Evolutionary conservation across 2,329 filamentous ascomycete species (phyloP).

Genomic region (Fusarium annulatum): DNA sequence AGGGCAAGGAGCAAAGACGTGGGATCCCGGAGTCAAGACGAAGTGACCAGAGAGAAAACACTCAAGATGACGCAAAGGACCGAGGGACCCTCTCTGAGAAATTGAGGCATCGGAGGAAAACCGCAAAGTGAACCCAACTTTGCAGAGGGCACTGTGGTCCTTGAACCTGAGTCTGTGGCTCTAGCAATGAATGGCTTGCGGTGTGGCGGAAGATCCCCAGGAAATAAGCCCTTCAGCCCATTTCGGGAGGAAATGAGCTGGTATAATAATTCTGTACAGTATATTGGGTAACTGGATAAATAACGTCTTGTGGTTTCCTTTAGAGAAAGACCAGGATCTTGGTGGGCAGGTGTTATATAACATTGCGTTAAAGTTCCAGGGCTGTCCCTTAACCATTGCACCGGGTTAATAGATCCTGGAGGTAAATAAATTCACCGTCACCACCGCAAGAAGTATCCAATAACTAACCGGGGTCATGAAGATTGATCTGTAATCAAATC

Average conservation of each 20-base stretch:
- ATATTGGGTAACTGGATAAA: not conserved
- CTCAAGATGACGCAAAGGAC: constrained; percentile 31
- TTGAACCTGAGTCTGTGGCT: constrained; percentile 7
- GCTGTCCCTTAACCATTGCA: constrained; percentile 26
- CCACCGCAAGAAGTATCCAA: constrained; percentile 27
- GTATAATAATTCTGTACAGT: not conserved
- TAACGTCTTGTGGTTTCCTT: constrained; percentile 6
- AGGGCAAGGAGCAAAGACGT: constrained; percentile 30
- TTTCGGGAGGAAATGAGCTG: constrained; percentile 22
- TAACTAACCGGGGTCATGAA: constrained; percentile 19
- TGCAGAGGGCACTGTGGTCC: not conserved
- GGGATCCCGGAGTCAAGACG: constrained; percentile 16
- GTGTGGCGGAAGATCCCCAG: constrained; percentile 20
- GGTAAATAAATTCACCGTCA: constrained; percentile 28
- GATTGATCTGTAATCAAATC: constrained; percentile 30
- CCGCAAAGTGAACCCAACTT: not conserved
- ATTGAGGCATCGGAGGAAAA: not conserved
- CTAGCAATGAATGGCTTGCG: constrained; percentile 14
- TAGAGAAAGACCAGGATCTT: not conserved
- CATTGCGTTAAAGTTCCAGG: constrained; percentile 21
- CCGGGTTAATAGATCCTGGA: constrained; percentile 5
- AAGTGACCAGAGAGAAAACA: constrained; percentile 9
- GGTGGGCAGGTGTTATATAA: constrained; percentile 16
- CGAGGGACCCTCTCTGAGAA: constrained; percentile 5
- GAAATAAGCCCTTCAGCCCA: not conserved